Evolutionary conservation across 2,329 filamentous ascomycete species (phyloP).

Genomic region (Pseudogymnoascus sp.): DNA sequence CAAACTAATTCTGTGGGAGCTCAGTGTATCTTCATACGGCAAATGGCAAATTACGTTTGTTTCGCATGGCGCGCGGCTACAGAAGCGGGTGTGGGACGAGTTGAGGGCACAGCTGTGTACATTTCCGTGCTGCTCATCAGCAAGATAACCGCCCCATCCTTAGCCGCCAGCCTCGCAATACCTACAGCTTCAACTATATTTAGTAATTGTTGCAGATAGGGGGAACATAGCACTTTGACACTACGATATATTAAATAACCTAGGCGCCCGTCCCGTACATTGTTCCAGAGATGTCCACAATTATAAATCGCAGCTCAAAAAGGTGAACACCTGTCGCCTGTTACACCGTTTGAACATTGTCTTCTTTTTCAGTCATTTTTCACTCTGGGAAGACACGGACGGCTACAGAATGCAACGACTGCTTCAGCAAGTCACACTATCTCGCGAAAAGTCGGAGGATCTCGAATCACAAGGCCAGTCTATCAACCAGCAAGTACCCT

Average conservation of each 20-base stretch:
- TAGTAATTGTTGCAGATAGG: background rate
- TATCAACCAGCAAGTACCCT: background rate
- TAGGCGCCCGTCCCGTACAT: background rate
- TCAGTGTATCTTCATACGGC: background rate
- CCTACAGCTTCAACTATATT: background rate
- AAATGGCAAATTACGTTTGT: background rate
- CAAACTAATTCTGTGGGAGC: background rate
- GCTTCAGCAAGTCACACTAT: background rate
- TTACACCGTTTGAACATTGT: background rate
- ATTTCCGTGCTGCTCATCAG: background rate
- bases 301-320: background rate
- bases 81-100: background rate
- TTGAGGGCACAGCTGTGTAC: background rate
- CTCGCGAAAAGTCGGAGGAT: background rate
- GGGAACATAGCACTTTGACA: background rate
- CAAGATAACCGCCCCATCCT: background rate
- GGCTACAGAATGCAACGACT: background rate
- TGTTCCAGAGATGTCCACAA: background rate
- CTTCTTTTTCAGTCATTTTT: background rate
- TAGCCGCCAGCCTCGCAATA: background rate
- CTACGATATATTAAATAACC: background rate
- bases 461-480: background rate
- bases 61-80: background rate
- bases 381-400: background rate
- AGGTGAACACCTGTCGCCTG: background rate